Conservation (phyloP, 2,329 filamentous ascomycete genomes). For the Claviceps digitariae region DNA sequence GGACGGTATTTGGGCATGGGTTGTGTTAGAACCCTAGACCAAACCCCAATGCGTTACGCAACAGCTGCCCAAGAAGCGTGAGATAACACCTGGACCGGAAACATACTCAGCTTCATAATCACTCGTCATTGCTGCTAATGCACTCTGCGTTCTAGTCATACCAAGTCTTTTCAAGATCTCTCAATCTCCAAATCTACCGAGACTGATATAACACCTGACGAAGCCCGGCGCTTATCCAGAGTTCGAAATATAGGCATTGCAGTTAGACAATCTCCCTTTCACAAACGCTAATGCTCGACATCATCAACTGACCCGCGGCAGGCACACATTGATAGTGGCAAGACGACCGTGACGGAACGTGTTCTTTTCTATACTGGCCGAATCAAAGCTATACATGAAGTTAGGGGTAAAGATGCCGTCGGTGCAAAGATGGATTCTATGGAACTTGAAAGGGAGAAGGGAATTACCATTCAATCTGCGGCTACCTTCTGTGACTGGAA, state of each 20-base stretch:
- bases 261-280: constrained; percentile 30
- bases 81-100: constrained; percentile 7
- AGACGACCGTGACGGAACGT: constrained; percentile 92
- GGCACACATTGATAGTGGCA: constrained; percentile 97
- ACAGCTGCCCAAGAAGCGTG: constrained; percentile 30
- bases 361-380: constrained; percentile 97
- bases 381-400: constrained; percentile 95
- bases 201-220: constrained; percentile 66
- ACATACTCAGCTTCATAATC: not conserved
- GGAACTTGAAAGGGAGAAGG: constrained; percentile 96
- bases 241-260: constrained; percentile 98
- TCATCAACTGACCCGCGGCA: constrained; percentile 20
- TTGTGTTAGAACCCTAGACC: constrained; percentile 18
- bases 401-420: constrained; percentile 84
- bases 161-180: constrained; percentile 40
- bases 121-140: constrained; percentile 2
- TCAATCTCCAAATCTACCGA: constrained; percentile 50
- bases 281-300: constrained; percentile 7
- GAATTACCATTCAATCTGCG: constrained; percentile 97
- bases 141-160: constrained; percentile 22
- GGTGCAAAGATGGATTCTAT: constrained; percentile 99
- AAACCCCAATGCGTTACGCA: constrained; percentile 15
- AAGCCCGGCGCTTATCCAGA: constrained; percentile 62
- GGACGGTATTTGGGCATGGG: not conserved
- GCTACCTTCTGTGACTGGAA: constrained; percentile 97